These are phyloP conservation scores for Dryas alaskensis DNA, from an alignment of 306 rosid genomes.

Conservation along the genomic window DNA sequence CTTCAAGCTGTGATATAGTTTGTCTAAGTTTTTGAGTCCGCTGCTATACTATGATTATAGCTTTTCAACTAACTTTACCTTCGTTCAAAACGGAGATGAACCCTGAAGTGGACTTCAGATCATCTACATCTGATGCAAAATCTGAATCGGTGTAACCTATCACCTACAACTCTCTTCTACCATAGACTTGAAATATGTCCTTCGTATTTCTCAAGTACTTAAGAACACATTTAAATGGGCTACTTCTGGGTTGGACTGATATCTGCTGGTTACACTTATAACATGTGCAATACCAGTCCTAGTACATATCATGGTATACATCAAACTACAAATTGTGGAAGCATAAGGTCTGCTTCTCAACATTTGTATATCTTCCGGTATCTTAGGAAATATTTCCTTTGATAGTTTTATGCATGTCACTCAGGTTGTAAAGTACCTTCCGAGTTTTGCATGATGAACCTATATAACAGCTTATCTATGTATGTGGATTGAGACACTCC, in stretches of 20 bases:
- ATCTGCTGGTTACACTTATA: neutral
- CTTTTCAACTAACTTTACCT: neutral
- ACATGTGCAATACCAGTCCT: neutral
- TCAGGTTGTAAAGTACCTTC: neutral
- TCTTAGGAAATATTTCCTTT: neutral
- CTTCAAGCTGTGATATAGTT: neutral
- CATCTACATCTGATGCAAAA: neutral
- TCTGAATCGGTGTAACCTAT: neutral
- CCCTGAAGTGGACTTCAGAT: neutral
- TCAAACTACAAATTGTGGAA: neutral
- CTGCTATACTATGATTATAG: neutral
- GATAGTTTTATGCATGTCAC: neutral
- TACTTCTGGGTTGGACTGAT: neutral
- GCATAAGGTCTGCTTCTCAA: neutral
- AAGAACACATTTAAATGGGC: neutral
- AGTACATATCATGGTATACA: neutral
- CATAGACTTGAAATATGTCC: neutral
- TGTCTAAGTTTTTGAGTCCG: neutral
- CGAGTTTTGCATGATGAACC: neutral
- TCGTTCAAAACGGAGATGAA: neutral
- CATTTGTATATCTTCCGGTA: neutral
- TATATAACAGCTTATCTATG: neutral
- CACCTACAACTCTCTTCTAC: neutral
- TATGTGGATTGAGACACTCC: neutral
- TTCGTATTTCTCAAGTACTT: neutral